Conservation (phyloP, 2,329 filamentous ascomycete species). For the Penicillium sp. region DNA sequence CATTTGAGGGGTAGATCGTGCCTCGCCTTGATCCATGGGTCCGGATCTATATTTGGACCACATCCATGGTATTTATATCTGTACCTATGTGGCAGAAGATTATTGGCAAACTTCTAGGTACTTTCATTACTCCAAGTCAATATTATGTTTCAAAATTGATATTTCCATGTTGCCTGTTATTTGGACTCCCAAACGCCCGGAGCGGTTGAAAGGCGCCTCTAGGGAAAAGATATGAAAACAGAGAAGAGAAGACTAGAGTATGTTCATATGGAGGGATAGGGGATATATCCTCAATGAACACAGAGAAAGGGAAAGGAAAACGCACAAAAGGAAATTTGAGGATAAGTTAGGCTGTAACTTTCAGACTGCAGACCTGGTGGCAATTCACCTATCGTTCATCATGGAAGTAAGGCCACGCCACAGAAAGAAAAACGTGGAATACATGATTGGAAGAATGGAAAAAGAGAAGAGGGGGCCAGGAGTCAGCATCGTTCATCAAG, state of each 20-base stretch:
- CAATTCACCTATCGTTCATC: neutral
- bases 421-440: slow-evolving; percentile 19
- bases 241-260: slow-evolving; percentile 17
- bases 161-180: slow-evolving; percentile 16
- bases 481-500: slow-evolving; percentile 31
- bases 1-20: neutral
- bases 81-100: neutral
- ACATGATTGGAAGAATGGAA: slow-evolving; percentile 15
- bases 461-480: slow-evolving; percentile 13
- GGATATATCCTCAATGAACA: slow-evolving; percentile 7
- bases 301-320: slow-evolving; percentile 10
- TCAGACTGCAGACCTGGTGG: neutral
- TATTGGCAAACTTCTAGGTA: neutral
- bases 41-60: slow-evolving; percentile 9
- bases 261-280: slow-evolving; percentile 12
- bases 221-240: slow-evolving; percentile 18
- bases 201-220: slow-evolving; percentile 14
- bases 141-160: neutral
- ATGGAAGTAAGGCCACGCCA: neutral
- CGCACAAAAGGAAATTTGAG: slow-evolving; percentile 1
- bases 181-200: slow-evolving; percentile 23
- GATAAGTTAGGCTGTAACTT: neutral
- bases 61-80: neutral
- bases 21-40: slow-evolving; percentile 10
- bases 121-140: neutral